A percentile compares a stretch with the other conserved stretches of the same genome.
Evolutionary conservation across 2,329 filamentous ascomycete species (phyloP).

Genomic region (Plectosphaerella cucumerina): DNA sequence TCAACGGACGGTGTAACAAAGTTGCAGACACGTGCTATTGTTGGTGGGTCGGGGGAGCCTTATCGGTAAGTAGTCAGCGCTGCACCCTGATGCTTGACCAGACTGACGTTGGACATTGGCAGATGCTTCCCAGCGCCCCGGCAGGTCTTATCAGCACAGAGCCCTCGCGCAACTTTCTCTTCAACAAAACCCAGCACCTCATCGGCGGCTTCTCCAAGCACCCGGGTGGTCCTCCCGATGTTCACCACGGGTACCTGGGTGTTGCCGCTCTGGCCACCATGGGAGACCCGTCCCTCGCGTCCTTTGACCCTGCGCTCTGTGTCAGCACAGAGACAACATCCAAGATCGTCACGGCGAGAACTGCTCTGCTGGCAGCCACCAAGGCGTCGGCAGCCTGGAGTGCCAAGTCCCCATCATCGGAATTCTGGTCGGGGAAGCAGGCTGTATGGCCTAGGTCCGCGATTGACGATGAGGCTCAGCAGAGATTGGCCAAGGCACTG

Average conservation of each 20-base stretch:
- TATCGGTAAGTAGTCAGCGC: constrained; percentile 31
- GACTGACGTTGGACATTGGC: background rate
- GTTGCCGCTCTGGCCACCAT: constrained; percentile 74
- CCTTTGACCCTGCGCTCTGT: constrained; percentile 72
- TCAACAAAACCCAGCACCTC: constrained; percentile 80
- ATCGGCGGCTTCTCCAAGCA: constrained; percentile 80
- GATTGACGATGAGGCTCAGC: background rate
- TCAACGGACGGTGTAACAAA: constrained; percentile 91
- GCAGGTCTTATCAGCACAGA: constrained; percentile 49
- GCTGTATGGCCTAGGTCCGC: background rate
- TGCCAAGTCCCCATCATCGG: background rate
- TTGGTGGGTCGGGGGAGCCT: constrained; percentile 80
- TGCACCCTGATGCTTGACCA: background rate
- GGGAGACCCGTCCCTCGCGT: constrained; percentile 64
- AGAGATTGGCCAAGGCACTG: background rate
- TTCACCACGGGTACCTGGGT: constrained; percentile 88
- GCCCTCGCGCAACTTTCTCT: constrained; percentile 70
- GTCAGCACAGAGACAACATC: constrained; percentile 58
- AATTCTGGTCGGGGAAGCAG: constrained; percentile 1
- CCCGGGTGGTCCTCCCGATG: constrained; percentile 64
- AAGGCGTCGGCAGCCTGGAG: background rate
- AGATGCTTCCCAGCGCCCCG: constrained; percentile 53
- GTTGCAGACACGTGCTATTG: constrained; percentile 91
- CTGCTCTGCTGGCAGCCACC: constrained; percentile 22
- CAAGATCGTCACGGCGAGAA: constrained; percentile 44